phyloP scores from a whole-genome alignment of 371 early-diverging fungal species.

The Capniomyces stellatus region DNA sequence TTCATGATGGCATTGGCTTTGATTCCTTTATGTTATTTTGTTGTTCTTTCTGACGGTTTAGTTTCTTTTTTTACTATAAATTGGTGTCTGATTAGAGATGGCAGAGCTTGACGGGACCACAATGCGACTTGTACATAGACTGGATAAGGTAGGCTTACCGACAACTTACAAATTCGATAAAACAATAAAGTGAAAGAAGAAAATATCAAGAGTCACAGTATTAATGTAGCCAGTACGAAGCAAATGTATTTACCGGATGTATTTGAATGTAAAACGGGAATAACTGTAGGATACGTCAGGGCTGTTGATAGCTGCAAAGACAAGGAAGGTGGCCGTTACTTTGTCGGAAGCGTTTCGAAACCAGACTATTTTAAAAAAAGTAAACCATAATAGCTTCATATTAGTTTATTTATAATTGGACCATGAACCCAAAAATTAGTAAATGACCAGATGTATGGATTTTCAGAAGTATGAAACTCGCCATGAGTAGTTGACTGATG shows the following conservation, averaged over 20 bases:
- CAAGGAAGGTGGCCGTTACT: constrained; percentile 20
- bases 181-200: not conserved
- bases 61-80: too few relatives aligned
- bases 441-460: not conserved
- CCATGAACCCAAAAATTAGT: not conserved
- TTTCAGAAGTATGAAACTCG: too few relatives aligned
- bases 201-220: not conserved
- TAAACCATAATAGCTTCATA: not conserved
- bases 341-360: constrained; percentile 21
- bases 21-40: not conserved
- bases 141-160: constrained; percentile 16
- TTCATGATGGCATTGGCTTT: not conserved
- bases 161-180: not conserved
- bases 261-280: not conserved
- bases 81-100: too few relatives aligned
- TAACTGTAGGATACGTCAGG: constrained; percentile 29
- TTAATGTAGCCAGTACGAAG: too few relatives aligned
- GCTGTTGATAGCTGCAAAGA: constrained; percentile 29
- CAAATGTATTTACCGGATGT: not conserved
- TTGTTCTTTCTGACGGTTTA: too few relatives aligned
- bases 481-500: too few relatives aligned
- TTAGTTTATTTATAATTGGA: not conserved
- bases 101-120: constrained; percentile 4
- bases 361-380: constrained; percentile 7
- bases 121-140: constrained; percentile 33